Evolutionary conservation across 192 early-diverging fungal species (phyloP).

Genomic region (Coemansia asiatica): DNA sequence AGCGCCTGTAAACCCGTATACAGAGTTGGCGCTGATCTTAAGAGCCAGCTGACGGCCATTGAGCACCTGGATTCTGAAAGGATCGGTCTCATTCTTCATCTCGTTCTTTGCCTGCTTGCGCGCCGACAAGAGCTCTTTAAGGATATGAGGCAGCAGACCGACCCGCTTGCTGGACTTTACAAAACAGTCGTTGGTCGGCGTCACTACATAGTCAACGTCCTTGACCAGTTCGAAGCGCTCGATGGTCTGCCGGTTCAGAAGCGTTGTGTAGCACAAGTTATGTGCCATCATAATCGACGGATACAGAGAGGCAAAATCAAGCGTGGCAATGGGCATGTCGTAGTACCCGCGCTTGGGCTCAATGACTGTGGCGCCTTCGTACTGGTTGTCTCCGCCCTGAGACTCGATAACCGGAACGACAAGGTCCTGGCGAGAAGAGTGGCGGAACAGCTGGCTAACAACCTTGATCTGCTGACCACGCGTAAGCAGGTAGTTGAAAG

Average conservation of each 20-base stretch:
- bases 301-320: constrained; percentile 98
- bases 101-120: constrained; percentile 92
- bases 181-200: constrained; percentile 93
- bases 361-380: constrained; percentile 95
- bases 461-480: constrained; percentile 98
- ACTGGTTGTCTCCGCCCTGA: constrained; percentile 83
- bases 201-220: constrained; percentile 83
- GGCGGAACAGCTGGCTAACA: constrained; percentile 92
- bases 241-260: constrained; percentile 61
- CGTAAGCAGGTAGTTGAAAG: constrained; percentile 88
- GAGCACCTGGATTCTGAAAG: constrained; percentile 89
- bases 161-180: constrained; percentile 69
- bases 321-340: constrained; percentile 92
- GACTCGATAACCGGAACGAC: constrained; percentile 86
- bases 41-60: constrained; percentile 96
- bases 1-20: constrained; percentile 97
- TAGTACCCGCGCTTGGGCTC: constrained; percentile 94
- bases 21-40: constrained; percentile 95
- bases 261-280: constrained; percentile 96
- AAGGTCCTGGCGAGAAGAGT: constrained; percentile 75
- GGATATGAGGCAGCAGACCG: constrained; percentile 85
- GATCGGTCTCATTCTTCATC: constrained; percentile 95
- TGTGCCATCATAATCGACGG: constrained; percentile 99
- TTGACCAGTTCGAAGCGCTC: constrained; percentile 65
- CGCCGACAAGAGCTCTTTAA: constrained; percentile 84